A percentile compares a stretch with the other conserved stretches of the same genome.
phyloP scores from a whole-genome alignment of 2,329 filamentous ascomycete genomes.

The Claviceps sp. region DNA sequence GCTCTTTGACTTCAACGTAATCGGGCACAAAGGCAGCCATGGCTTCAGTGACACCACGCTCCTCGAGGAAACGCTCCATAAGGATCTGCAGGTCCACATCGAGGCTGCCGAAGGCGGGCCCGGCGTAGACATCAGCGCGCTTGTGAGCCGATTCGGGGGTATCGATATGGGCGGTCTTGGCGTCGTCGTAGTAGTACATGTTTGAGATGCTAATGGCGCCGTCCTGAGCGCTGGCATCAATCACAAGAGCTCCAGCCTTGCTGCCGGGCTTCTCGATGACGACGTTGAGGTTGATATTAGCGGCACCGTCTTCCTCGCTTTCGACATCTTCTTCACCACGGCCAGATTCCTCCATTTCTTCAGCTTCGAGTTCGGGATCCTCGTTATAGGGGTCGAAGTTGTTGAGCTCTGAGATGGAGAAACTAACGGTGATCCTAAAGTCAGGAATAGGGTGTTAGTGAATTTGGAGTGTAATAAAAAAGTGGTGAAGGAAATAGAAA shows the following conservation, averaged over 20 bases:
- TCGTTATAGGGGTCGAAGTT: constrained; percentile 26
- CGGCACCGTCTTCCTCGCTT: constrained; percentile 41
- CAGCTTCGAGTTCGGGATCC: constrained; percentile 26
- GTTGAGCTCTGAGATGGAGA: constrained; percentile 28
- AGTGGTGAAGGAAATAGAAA: too few relatives aligned
- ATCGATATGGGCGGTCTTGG: constrained; percentile 62
- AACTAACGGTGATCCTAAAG: constrained; percentile 29
- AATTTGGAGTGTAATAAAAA: too few relatives aligned
- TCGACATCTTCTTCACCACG: constrained; percentile 36
- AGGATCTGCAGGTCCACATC: constrained; percentile 91
- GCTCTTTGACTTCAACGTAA: constrained; percentile 97
- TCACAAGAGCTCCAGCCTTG: constrained; percentile 57
- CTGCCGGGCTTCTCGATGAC: constrained; percentile 78
- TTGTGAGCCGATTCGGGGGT: constrained; percentile 65
- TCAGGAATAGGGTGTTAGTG: background rate
- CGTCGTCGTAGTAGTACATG: constrained; percentile 73
- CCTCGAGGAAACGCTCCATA: constrained; percentile 87
- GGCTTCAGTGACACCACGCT: constrained; percentile 77
- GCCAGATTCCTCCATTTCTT: constrained; percentile 28
- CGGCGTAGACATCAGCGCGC: constrained; percentile 69
- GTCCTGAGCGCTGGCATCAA: constrained; percentile 78
- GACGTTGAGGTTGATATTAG: constrained; percentile 74
- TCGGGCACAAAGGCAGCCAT: constrained; percentile 87
- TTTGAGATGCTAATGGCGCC: constrained; percentile 80
- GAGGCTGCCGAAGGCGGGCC: constrained; percentile 84